phyloP scores from a whole-genome alignment of 1,284 basidiomycete genomes.

The Veloboletus limbatus region DNA sequence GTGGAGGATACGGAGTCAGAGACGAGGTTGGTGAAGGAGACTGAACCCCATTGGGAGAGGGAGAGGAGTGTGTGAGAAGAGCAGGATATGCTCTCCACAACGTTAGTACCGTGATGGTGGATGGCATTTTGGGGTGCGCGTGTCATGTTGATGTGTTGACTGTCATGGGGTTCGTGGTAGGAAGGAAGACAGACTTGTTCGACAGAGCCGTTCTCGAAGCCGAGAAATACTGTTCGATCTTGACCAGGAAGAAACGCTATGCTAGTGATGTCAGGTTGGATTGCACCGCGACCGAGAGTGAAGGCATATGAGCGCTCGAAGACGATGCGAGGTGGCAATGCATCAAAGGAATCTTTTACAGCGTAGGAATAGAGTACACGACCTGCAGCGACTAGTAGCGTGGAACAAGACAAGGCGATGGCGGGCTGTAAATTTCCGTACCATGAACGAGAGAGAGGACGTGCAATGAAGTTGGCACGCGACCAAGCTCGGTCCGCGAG shows the following conservation, averaged over 20 bases:
- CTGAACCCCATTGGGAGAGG: constrained; percentile 54
- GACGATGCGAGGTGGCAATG: constrained; percentile 23
- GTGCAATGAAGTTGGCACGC: constrained; percentile 52
- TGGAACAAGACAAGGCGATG: constrained; percentile 55
- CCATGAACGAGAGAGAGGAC: constrained; percentile 69
- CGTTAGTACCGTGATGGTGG: constrained; percentile 41
- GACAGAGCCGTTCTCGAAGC: constrained; percentile 58
- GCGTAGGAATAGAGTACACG: constrained; percentile 55
- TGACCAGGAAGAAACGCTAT: constrained; percentile 47
- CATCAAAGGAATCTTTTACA: constrained; percentile 46
- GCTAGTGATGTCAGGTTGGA: constrained; percentile 52
- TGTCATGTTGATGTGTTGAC: constrained; percentile 18
- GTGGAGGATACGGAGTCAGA: constrained; percentile 28
- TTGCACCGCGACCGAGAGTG: constrained; percentile 19
- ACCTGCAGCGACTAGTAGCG: constrained; percentile 64
- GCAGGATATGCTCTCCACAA: constrained; percentile 54
- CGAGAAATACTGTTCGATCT: constrained; percentile 54
- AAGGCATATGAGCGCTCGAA: constrained; percentile 52
- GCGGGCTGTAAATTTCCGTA: constrained; percentile 52
- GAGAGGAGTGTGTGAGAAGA: constrained; percentile 47
- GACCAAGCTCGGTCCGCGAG: constrained; percentile 58
- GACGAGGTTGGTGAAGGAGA: constrained; percentile 38
- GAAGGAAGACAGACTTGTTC: constrained; percentile 45
- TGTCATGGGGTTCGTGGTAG: constrained; percentile 1
- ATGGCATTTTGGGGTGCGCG: constrained; percentile 18